Conservation (phyloP, 108 stramenopile species). For the Nannochloropsis salina region DNA sequence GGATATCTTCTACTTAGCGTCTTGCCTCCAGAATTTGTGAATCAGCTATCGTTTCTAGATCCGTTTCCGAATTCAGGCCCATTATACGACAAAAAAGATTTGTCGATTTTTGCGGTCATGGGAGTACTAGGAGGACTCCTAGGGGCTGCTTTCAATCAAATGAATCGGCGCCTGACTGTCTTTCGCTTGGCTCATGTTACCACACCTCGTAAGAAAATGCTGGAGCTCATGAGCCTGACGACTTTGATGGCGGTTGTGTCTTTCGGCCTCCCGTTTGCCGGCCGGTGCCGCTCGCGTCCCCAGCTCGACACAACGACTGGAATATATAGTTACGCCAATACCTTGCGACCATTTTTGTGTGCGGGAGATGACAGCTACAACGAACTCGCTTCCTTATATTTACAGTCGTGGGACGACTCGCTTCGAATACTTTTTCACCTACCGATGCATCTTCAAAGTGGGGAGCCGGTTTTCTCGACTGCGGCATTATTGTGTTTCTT, state of each 20-base stretch:
- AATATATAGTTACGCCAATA: background rate
- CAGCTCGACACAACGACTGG: background rate
- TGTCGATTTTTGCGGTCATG: constrained; percentile 49
- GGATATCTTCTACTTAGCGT: background rate
- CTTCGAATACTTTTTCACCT: constrained; percentile 36
- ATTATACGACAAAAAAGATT: constrained; percentile 20
- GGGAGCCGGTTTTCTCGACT: constrained; percentile 23
- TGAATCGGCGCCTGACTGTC: constrained; percentile 44
- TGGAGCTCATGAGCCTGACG: constrained; percentile 30
- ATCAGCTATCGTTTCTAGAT: background rate
- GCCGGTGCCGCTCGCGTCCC: constrained; percentile 27
- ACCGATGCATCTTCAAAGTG: constrained; percentile 18
- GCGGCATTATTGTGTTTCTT: constrained; percentile 40
- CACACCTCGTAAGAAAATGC: constrained; percentile 38
- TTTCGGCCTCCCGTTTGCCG: constrained; percentile 24
- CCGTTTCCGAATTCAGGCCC: background rate
- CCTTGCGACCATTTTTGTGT: constrained; percentile 25
- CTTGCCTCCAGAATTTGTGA: background rate
- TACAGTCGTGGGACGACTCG: constrained; percentile 23
- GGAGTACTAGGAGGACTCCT: constrained; percentile 48
- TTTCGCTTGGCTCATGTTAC: constrained; percentile 31
- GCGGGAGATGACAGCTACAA: constrained; percentile 21
- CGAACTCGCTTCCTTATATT: constrained; percentile 35
- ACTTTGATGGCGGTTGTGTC: background rate
- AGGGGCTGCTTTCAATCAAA: constrained; percentile 47